Evolutionary conservation across 495 filamentous ascomycete species (phyloP), one percentile per base, ranked within the genome.

Genomic region (Rostrohypoxylon terebratum): DNA sequence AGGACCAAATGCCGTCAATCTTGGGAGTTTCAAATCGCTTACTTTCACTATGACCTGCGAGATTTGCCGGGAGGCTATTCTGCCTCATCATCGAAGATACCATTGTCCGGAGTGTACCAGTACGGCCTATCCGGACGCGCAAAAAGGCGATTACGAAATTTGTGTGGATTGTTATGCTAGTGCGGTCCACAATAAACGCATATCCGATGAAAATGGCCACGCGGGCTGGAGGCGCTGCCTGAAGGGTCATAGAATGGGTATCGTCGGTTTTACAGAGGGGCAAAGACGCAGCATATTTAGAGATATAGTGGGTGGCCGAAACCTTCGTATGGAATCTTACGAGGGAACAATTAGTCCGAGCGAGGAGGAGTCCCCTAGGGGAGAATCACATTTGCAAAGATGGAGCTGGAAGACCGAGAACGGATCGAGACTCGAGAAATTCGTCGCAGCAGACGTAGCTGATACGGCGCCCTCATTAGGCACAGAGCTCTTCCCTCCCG

Each of bases 161-260:
- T 97, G 94, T 81, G 81, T 82, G 6, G 80, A 86, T 16, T 97
- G 94, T 81, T 97, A 97, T 80, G 77, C 83, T 38, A 84, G 83
- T 36, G 84, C 94, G 13, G 85, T 92, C 3, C 77, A 82, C 8
- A 84, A 81, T 0, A 85, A 87, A 31, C 87, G 85, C 40, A 88
- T 97, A 67, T 87, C 85, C 69, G 80, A 83, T 13, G 92, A 94
- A 67, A 92, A 96, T 69, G 93, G 94, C 0, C 83, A 87, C 59
- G 82, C 80, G 25, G 94, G 94, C 4, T 97, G 94, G 94, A 86
- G 94, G 9, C 86, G 92, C 23, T 97, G 94, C 75, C 82, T 88
- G 0, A 78, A 83, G 40, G 92, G 91, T n/a, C 94, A 97, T 75
- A 87, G 94, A 7, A 96, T 97, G 92, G 88, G 90, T 0, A 81